phyloP scores from a whole-genome alignment of 208 protist genomes.

The Trypanosoma avium region DNA sequence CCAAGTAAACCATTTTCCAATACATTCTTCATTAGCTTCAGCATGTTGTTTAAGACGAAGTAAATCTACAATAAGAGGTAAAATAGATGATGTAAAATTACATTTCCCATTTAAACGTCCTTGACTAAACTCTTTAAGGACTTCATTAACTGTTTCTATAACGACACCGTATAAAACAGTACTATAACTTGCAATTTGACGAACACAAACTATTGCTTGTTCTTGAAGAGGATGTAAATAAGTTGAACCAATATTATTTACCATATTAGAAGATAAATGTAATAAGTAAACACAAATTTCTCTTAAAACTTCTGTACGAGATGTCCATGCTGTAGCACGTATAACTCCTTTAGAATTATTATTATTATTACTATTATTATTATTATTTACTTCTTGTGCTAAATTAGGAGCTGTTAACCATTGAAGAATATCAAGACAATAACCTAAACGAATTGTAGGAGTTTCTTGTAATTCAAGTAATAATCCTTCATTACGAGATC shows the following conservation, averaged over 20 bases:
- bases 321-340: constrained; percentile 67
- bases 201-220: constrained; percentile 66
- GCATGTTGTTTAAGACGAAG: constrained; percentile 57
- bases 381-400: constrained; percentile 28
- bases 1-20: constrained; percentile 68
- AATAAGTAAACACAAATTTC: constrained; percentile 56
- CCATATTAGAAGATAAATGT: constrained; percentile 17
- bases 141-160: constrained; percentile 35
- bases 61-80: constrained; percentile 60
- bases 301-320: constrained; percentile 41
- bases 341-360: constrained; percentile 38
- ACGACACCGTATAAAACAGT: constrained; percentile 64
- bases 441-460: constrained; percentile 35
- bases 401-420: constrained; percentile 73
- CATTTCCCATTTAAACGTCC: constrained; percentile 12
- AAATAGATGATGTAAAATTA: constrained; percentile 27
- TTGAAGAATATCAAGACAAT: constrained; percentile 75
- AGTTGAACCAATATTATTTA: not conserved
- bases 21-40: constrained; percentile 48
- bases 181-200: constrained; percentile 68
- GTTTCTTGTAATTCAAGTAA: constrained; percentile 19
- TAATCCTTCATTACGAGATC: not conserved
- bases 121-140: constrained; percentile 20
- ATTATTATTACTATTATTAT: too few species aligned
- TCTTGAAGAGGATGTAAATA: constrained; percentile 44